These are phyloP conservation scores for Colletotrichum chlorophyti DNA, from an alignment of 2,329 filamentous ascomycete species.

Conservation along the genomic window DNA sequence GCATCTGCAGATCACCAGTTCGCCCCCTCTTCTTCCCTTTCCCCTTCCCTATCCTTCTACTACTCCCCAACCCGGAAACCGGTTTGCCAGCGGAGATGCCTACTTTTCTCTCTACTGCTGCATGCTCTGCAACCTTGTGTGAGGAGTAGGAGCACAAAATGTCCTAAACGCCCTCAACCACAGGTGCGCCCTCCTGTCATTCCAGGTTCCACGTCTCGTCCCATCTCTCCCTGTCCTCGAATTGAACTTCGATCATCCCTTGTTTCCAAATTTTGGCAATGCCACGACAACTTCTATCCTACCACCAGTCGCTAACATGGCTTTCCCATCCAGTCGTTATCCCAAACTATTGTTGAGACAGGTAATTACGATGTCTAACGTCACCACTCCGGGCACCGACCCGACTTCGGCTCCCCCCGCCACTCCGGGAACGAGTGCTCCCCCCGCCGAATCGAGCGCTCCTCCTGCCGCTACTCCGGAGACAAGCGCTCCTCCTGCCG, in stretches of 20 bases:
- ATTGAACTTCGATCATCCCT: not conserved
- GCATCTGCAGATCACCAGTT: slow-evolving; percentile 20
- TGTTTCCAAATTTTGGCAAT: not conserved
- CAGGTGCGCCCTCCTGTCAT: not conserved
- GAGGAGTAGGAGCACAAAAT: not conserved
- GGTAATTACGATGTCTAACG: slow-evolving; percentile 37
- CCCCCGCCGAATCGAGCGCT: slow-evolving; percentile 2
- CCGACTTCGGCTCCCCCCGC: slow-evolving; percentile 26
- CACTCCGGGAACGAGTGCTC: slow-evolving; percentile 4
- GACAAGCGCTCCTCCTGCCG: slow-evolving; percentile 20
- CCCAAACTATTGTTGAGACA: slow-evolving; percentile 34
- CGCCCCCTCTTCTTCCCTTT: too few relatives aligned
- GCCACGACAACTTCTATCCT: not conserved
- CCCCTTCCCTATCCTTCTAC: too few relatives aligned
- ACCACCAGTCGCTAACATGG: slow-evolving; percentile 36
- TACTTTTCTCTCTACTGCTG: too few relatives aligned
- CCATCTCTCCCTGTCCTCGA: not conserved
- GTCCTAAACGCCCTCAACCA: not conserved
- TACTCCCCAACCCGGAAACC: too few relatives aligned
- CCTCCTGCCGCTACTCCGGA: slow-evolving; percentile 8
- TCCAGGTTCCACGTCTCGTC: not conserved
- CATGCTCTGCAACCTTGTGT: too few relatives aligned
- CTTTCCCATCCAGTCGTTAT: slow-evolving; percentile 31
- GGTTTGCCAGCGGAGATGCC: too few relatives aligned
- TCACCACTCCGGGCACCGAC: slow-evolving; percentile 5